Evolutionary conservation across 2,329 filamentous ascomycete species (phyloP).

Genomic region (Cordyceps cicadae): DNA sequence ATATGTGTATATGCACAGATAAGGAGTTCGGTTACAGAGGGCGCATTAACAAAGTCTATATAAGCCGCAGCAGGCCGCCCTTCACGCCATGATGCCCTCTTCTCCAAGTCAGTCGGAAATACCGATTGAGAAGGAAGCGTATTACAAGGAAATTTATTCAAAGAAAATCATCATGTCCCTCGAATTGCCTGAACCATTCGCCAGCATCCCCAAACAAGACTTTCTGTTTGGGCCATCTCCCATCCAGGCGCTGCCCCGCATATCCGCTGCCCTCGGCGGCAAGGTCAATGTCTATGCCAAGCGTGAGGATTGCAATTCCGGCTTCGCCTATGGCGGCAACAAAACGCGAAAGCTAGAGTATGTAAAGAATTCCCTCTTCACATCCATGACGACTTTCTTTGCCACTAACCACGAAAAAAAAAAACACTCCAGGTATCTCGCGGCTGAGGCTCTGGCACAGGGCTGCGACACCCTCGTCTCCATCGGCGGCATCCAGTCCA

Average conservation of each 20-base stretch:
- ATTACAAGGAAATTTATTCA: not conserved
- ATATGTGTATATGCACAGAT: not conserved
- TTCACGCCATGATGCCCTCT: not conserved
- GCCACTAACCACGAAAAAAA: not conserved
- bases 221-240: slow-evolving; percentile 62
- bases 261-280: slow-evolving; percentile 51
- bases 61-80: not conserved
- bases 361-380: slow-evolving; percentile 9
- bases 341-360: slow-evolving; percentile 62
- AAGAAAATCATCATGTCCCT: slow-evolving; percentile 22
- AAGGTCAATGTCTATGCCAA: slow-evolving; percentile 60
- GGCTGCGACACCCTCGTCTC: slow-evolving; percentile 55
- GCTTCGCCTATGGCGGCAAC: slow-evolving; percentile 59
- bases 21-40: not conserved
- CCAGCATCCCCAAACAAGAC: slow-evolving; percentile 51
- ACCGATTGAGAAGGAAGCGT: not conserved
- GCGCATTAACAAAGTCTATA: not conserved
- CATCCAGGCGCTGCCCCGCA: slow-evolving; percentile 58
- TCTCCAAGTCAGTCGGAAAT: not conserved
- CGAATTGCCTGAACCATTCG: slow-evolving; percentile 52
- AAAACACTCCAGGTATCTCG: slow-evolving; percentile 42
- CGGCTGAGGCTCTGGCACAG: slow-evolving; percentile 51
- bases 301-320: slow-evolving; percentile 63
- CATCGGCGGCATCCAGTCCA: slow-evolving; percentile 61
- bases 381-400: too few species aligned